Conservation (phyloP, 2,329 filamentous ascomycete species). For the Penicillium hesseltinei region DNA sequence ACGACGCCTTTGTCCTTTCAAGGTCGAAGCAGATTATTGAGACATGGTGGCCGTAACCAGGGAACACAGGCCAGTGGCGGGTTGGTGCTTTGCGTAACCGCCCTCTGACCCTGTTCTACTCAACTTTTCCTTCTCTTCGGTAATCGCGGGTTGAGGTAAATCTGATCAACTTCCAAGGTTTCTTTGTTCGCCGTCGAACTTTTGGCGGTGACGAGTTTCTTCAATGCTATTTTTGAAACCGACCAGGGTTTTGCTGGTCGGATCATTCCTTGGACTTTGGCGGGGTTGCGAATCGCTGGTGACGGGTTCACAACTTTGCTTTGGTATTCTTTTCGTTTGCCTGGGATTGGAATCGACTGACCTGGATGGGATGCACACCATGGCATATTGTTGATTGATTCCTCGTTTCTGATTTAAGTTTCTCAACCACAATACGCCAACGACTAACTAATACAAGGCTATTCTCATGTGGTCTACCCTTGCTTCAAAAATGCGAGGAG, state of each 20-base stretch:
- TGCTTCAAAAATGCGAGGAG: not conserved
- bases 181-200: not conserved
- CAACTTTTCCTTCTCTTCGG: conserved; percentile 2
- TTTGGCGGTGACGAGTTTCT: not conserved
- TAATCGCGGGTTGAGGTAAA: conserved; percentile 3
- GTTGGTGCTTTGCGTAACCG: conserved; percentile 7
- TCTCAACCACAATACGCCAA: not conserved
- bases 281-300: not conserved
- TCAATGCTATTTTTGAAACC: not conserved
- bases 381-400: not conserved
- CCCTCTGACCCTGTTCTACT: conserved; percentile 1
- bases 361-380: not conserved
- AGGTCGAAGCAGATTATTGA: not conserved
- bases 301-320: not conserved
- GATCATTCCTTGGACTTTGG: not conserved
- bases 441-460: not conserved
- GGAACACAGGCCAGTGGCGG: conserved; percentile 9
- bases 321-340: not conserved
- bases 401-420: not conserved
- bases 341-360: not conserved
- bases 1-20: not conserved
- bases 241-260: not conserved
- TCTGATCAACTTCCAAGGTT: not conserved
- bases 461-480: not conserved
- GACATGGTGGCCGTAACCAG: conserved; percentile 1